These are phyloP conservation scores for Volvariella volvacea DNA, from an alignment of 1,284 basidiomycete genomes.

Conservation along the genomic window DNA sequence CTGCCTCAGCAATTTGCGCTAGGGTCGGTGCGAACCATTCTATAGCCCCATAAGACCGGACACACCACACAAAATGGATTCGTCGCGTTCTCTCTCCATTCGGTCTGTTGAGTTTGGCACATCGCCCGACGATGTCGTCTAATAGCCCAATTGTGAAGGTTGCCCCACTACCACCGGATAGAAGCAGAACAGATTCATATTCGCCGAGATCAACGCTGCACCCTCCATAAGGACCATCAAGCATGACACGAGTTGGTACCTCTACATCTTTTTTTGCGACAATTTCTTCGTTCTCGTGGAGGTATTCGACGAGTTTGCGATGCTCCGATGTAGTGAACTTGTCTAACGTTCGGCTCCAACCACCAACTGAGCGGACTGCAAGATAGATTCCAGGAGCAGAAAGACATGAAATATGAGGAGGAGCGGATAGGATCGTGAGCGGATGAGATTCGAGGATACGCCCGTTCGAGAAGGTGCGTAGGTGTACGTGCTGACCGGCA, in stretches of 20 bases:
- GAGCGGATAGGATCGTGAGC: conserved; percentile 67
- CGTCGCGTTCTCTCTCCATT: conserved; percentile 32
- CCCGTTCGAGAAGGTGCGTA: conserved; percentile 65
- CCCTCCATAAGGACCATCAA: conserved; percentile 70
- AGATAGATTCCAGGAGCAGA: conserved; percentile 35
- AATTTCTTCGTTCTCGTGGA: conserved; percentile 4
- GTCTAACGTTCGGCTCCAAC: conserved; percentile 64
- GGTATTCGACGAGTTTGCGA: conserved; percentile 3
- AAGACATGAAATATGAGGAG: conserved; percentile 27
- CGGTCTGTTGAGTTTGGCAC: conserved; percentile 24
- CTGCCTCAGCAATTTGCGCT: conserved; percentile 46
- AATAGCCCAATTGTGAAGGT: conserved; percentile 60
- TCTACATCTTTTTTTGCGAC: conserved; percentile 3
- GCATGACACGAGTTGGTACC: conserved; percentile 39
- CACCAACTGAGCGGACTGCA: conserved; percentile 51
- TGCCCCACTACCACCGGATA: conserved; percentile 61
- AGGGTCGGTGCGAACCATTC: conserved; percentile 53
- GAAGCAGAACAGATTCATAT: conserved; percentile 53
- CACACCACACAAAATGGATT: conserved; percentile 62
- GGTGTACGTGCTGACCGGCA: conserved; percentile 71
- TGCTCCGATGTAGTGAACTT: conserved; percentile 28
- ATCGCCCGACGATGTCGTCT: conserved; percentile 58
- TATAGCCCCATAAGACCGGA: conserved; percentile 51
- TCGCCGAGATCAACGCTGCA: conserved; percentile 44
- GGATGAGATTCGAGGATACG: conserved; percentile 72